Evolutionary conservation across 306 rosid genomes (phyloP).

Genomic region (Urtica urens): DNA sequence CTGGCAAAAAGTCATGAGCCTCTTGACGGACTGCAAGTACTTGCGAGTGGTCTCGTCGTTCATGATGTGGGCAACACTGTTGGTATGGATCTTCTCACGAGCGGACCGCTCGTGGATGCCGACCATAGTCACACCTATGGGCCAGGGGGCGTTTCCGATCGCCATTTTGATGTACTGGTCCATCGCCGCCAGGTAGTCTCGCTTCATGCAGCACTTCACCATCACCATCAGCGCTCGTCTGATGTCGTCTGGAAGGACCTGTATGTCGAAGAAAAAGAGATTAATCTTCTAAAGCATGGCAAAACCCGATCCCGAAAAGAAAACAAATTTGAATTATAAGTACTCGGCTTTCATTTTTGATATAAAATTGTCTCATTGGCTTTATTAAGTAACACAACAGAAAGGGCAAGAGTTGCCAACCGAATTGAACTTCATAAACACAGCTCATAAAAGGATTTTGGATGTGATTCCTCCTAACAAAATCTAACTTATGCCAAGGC

Average conservation of each 20-base stretch:
- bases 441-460: too few species aligned
- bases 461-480: too few species aligned
- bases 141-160: conserved; percentile 99
- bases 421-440: too few species aligned
- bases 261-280: too few species aligned
- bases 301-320: too few species aligned
- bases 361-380: too few species aligned
- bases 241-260: conserved; percentile 92
- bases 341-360: too few species aligned
- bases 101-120: conserved; percentile 99
- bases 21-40: conserved; percentile 82
- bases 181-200: conserved; percentile 98
- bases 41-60: conserved; percentile 96
- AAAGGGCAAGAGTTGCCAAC: too few species aligned
- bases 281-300: too few species aligned
- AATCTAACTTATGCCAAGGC: too few species aligned
- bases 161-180: conserved; percentile 93
- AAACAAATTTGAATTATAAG: too few species aligned
- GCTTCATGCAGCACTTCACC: conserved; percentile 84
- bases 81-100: conserved; percentile 95
- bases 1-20: conserved; percentile 93
- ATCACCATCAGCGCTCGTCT: conserved; percentile 67
- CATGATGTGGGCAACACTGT: conserved; percentile 98
- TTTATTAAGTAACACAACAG: too few species aligned
- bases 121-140: conserved; percentile 99